phyloP scores from a whole-genome alignment of 2,329 filamentous ascomycete species.

The Gnomoniopsis sp. region DNA sequence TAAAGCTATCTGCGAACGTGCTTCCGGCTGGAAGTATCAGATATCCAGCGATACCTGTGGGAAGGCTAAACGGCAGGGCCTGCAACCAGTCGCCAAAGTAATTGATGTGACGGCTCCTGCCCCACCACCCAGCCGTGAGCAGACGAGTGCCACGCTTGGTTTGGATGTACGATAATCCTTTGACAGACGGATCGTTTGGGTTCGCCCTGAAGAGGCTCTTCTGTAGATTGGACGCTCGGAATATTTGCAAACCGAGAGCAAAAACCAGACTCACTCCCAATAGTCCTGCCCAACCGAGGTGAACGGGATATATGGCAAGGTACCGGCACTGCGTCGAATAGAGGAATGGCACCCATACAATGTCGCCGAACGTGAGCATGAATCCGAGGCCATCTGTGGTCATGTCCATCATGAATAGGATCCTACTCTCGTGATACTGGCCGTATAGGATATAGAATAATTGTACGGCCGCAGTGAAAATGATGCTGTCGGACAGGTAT shows the following conservation, averaged over 20 bases:
- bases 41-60: slow-evolving; percentile 78
- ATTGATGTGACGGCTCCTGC: slow-evolving; percentile 82
- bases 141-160: slow-evolving; percentile 76
- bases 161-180: slow-evolving; percentile 76
- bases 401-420: slow-evolving; percentile 87
- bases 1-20: slow-evolving; percentile 46
- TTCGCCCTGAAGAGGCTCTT: slow-evolving; percentile 88
- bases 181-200: slow-evolving; percentile 72
- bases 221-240: slow-evolving; percentile 82
- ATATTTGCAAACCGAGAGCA: slow-evolving; percentile 72
- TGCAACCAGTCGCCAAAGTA: slow-evolving; percentile 91
- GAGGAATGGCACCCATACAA: slow-evolving; percentile 3
- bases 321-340: slow-evolving; percentile 77
- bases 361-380: slow-evolving; percentile 45
- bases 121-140: slow-evolving; percentile 85
- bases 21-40: slow-evolving; percentile 56
- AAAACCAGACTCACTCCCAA: slow-evolving; percentile 63
- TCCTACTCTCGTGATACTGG: slow-evolving; percentile 77
- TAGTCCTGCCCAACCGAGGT: slow-evolving; percentile 64
- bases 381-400: slow-evolving; percentile 87
- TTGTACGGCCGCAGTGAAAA: slow-evolving; percentile 74
- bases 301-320: slow-evolving; percentile 71
- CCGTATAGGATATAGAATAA: slow-evolving; percentile 76
- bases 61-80: slow-evolving; percentile 80
- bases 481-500: slow-evolving; percentile 75